Conservation (phyloP, 1,284 basidiomycete species). For the Sporisorium exsertum region DNA sequence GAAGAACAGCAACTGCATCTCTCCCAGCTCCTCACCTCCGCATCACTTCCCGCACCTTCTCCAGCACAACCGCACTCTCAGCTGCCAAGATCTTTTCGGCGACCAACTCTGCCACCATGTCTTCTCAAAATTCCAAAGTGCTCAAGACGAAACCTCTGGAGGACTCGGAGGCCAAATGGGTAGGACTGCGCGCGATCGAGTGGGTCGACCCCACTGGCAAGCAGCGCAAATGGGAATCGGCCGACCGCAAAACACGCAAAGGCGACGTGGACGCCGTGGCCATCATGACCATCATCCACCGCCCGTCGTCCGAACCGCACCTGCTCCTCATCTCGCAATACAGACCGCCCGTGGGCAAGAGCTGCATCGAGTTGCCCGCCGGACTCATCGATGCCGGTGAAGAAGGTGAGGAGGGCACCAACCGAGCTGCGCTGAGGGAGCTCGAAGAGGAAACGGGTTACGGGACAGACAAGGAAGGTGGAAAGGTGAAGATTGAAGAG, state of each 20-base stretch:
- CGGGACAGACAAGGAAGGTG: conserved; percentile 54
- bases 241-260: conserved; percentile 63
- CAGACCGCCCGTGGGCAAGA: conserved; percentile 55
- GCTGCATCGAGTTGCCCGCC: conserved; percentile 67
- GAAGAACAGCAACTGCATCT: background rate
- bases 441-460: conserved; percentile 68
- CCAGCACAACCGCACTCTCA: background rate
- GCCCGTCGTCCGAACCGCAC: conserved; percentile 53
- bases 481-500: conserved; percentile 49
- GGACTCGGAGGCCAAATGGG: conserved; percentile 65
- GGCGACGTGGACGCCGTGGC: conserved; percentile 68
- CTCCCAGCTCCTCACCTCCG: background rate
- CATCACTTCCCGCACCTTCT: conserved; percentile 1
- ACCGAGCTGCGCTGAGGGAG: conserved; percentile 62
- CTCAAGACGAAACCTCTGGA: conserved; percentile 42
- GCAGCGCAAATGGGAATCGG: conserved; percentile 66
- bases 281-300: conserved; percentile 63
- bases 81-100: conserved; percentile 16
- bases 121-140: conserved; percentile 48
- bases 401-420: conserved; percentile 59
- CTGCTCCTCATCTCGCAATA: conserved; percentile 65
- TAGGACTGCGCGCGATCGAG: conserved; percentile 61
- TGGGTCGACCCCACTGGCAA: conserved; percentile 66
- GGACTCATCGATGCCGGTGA: conserved; percentile 67
- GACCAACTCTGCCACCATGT: conserved; percentile 30